phyloP scores from a whole-genome alignment of 345 rosid genomes.

The Capsella bursapastoris region DNA sequence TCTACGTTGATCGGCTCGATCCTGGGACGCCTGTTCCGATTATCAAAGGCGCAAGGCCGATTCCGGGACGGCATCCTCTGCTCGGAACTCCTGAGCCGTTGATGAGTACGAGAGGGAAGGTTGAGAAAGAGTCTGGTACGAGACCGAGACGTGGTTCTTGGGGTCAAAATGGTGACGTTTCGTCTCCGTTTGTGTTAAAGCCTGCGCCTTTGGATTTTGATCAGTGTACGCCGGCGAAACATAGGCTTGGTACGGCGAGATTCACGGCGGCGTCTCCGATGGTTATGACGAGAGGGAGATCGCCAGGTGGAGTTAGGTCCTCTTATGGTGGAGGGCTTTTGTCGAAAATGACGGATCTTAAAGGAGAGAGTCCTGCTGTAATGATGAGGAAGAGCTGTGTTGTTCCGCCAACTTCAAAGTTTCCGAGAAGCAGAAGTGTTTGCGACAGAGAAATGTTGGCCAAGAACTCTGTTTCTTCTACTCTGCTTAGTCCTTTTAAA shows the following conservation, averaged over 20 bases:
- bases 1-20: constrained; percentile 82
- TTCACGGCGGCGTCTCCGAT: constrained; percentile 57
- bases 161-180: constrained; percentile 60
- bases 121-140: constrained; percentile 51
- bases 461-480: constrained; percentile 49
- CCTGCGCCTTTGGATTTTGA: constrained; percentile 86
- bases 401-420: constrained; percentile 62
- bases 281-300: constrained; percentile 53
- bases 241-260: constrained; percentile 46
- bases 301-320: constrained; percentile 54
- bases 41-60: constrained; percentile 77
- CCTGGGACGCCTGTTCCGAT: constrained; percentile 95
- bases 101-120: constrained; percentile 66
- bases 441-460: constrained; percentile 59
- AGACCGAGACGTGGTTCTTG: constrained; percentile 81
- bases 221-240: constrained; percentile 80
- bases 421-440: constrained; percentile 83
- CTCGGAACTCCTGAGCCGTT: constrained; percentile 90
- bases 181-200: constrained; percentile 74
- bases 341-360: constrained; percentile 59
- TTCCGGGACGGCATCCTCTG: constrained; percentile 91
- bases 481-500: constrained; percentile 59
- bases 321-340: constrained; percentile 82
- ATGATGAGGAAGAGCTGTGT: constrained; percentile 80
- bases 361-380: constrained; percentile 66